Evolutionary conservation across 176 grass and related monocot species (phyloP), one percentile per base, ranked within the genome.

Genomic region (Ensete ventricosum): DNA sequence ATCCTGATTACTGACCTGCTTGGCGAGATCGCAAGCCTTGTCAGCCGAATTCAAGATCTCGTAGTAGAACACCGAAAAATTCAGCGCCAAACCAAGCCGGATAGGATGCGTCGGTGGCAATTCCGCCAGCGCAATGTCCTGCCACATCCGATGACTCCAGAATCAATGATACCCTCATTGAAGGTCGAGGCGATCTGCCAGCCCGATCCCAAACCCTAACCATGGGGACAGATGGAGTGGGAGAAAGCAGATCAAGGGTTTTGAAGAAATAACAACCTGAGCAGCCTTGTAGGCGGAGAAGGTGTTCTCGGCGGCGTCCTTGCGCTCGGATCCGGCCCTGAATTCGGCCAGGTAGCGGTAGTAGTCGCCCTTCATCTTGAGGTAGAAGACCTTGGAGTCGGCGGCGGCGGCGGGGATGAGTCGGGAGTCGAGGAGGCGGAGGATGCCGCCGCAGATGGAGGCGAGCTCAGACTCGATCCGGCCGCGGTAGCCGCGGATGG

Each of bases 41-140:
- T 98, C 94, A 2, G 94, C 88, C 54, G 94, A 98, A 83, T 93
- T 98, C 67, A 98, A 87, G 84, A 98, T 98, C 90, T 98, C 94
- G 64, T 98, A 98, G 85, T 91, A 98, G 84, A 98, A 98, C 64
- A 98, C 94, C 49, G 94, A 98, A 90, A 93, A 91, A 85, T 98
- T 98, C 55, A 98, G 88, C 23, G 94, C 93, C 83, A 97, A 84
- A 17, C 93, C 93, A 64, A 97, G 82, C 17, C 93, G 85, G 79
- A 97, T 97, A n/a, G 93, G 93, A 50, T 97, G 93, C 21, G 93
- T 97, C 24, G 93, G 87, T n/a, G 93, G 62, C 75, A 97, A 83
- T 73, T 97, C 93, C 74, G 85, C 83, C 48, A 85, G 62, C 25
- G 93, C 93, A 71, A 90, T 85, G 69, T 97, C 93, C 93, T 96